Evolutionary conservation across 1,284 basidiomycete species (phyloP).

Genomic region (Rhodotorula sp.): DNA sequence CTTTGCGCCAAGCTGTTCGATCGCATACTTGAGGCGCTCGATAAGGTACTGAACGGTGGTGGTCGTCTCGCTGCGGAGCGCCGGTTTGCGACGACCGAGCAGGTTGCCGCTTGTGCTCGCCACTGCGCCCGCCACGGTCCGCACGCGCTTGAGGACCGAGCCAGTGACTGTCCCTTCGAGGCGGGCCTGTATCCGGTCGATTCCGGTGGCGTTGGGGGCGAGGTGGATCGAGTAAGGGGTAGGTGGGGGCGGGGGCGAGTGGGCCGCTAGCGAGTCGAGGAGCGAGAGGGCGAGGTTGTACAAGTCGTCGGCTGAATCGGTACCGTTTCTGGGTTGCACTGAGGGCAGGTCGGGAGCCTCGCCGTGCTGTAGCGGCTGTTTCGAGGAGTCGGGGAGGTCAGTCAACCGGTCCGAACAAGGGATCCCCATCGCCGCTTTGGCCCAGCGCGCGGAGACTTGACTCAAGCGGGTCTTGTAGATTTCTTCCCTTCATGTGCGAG

Average conservation of each 20-base stretch:
- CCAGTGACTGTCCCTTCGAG: conserved; percentile 4
- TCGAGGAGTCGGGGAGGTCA: neutral
- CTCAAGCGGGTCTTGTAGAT: too few species aligned
- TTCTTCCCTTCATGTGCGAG: too few species aligned
- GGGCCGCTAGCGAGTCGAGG: conserved; percentile 18
- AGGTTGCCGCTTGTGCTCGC: too few species aligned
- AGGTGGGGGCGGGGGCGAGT: conserved; percentile 7
- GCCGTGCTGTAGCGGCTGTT: neutral
- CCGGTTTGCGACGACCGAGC: neutral
- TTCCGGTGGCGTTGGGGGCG: conserved; percentile 10
- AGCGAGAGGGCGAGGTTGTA: conserved; percentile 21
- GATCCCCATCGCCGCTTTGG: too few species aligned
- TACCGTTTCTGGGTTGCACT: neutral
- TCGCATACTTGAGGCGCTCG: conserved; percentile 4
- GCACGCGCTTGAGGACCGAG: neutral
- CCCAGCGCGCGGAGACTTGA: too few species aligned
- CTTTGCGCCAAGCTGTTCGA: conserved; percentile 7
- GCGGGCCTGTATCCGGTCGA: conserved; percentile 26
- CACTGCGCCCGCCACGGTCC: neutral
- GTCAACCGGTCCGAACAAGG: neutral
- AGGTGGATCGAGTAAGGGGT: conserved; percentile 18
- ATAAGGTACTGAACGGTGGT: conserved; percentile 21
- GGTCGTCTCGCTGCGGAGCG: neutral
- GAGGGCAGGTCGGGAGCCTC: neutral
- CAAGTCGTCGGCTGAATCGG: conserved; percentile 8